Evolutionary conservation across 768 basidiomycete genomes (phyloP).

Genomic region (Tubosaeta sp.): DNA sequence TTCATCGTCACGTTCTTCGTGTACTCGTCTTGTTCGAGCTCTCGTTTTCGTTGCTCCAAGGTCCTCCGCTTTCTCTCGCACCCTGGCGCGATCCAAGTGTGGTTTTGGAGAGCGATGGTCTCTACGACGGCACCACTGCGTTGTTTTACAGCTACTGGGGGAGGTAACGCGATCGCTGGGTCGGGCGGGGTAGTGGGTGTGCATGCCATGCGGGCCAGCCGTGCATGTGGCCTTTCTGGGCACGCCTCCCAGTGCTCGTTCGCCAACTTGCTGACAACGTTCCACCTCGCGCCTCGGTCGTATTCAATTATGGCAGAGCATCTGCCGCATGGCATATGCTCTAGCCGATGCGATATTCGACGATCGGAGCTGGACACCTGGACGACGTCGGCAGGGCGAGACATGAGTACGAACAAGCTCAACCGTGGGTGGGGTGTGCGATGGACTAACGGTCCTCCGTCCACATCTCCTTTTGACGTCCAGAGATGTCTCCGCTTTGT

Average conservation of each 20-base stretch:
- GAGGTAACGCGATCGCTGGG: constrained; percentile 8
- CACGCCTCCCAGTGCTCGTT: constrained; percentile 27
- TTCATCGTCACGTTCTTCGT: constrained; percentile 19
- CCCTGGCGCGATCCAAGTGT: constrained; percentile 12
- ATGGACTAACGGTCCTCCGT: constrained; percentile 3
- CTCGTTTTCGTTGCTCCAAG: constrained; percentile 22
- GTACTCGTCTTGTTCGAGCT: constrained; percentile 30
- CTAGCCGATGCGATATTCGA: constrained; percentile 8
- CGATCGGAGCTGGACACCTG: constrained; percentile 9
- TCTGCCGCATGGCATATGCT: constrained; percentile 24
- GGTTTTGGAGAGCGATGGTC: not conserved
- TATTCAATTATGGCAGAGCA: constrained; percentile 26
- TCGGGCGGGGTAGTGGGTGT: constrained; percentile 12
- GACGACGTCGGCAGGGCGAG: constrained; percentile 10
- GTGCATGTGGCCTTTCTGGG: constrained; percentile 18
- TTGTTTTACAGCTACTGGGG: constrained; percentile 1
- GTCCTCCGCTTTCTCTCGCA: constrained; percentile 29
- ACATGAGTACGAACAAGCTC: constrained; percentile 19
- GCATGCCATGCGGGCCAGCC: constrained; percentile 7
- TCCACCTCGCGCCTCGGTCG: constrained; percentile 23
- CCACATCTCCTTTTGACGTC: constrained; percentile 22
- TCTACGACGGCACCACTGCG: constrained; percentile 1
- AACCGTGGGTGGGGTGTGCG: constrained; percentile 4
- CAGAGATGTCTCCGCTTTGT: constrained; percentile 20
- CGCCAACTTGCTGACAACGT: constrained; percentile 23